Conservation (phyloP, 768 basidiomycete species). For the Lactifluus pinguis region DNA sequence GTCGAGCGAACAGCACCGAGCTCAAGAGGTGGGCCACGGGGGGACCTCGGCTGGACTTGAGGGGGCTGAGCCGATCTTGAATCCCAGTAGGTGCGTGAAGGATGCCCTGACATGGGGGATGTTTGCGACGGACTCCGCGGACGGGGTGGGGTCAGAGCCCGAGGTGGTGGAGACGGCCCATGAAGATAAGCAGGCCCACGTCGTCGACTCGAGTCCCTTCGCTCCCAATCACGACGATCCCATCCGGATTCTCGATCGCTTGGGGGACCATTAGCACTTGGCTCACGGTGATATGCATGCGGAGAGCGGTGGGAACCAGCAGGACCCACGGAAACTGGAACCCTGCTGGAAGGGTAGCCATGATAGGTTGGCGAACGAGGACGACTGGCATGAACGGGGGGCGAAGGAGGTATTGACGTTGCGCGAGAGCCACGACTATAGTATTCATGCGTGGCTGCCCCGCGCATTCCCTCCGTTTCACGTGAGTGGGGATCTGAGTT, state of each 20-base stretch:
- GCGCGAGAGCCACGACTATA: conserved; percentile 45
- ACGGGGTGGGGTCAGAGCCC: conserved; percentile 34
- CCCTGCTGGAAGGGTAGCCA: conserved; percentile 40
- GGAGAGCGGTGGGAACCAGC: conserved; percentile 50
- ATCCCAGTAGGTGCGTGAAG: conserved; percentile 51
- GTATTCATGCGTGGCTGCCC: conserved; percentile 46
- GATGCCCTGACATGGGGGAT: conserved; percentile 50
- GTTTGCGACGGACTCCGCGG: conserved; percentile 31
- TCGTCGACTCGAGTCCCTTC: conserved; percentile 21
- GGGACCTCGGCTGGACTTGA: conserved; percentile 24
- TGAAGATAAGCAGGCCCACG: conserved; percentile 27
- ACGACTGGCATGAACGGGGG: conserved; percentile 37
- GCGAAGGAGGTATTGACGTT: conserved; percentile 52
- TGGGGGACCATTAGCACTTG: conserved; percentile 33
- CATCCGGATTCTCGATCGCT: conserved; percentile 47
- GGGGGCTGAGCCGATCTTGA: conserved; percentile 35
- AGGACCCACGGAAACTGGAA: conserved; percentile 39
- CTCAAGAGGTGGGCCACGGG: conserved; percentile 5
- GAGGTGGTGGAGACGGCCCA: conserved; percentile 27
- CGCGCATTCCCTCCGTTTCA: conserved; percentile 43
- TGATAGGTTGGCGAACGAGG: conserved; percentile 46
- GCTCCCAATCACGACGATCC: conserved; percentile 60
- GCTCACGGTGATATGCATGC: conserved; percentile 47
- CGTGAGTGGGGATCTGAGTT: conserved; percentile 50
- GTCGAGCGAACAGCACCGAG: conserved; percentile 2